Evolutionary conservation across 441 rosid genomes (phyloP).

Genomic region (Dalechampia spathulata): DNA sequence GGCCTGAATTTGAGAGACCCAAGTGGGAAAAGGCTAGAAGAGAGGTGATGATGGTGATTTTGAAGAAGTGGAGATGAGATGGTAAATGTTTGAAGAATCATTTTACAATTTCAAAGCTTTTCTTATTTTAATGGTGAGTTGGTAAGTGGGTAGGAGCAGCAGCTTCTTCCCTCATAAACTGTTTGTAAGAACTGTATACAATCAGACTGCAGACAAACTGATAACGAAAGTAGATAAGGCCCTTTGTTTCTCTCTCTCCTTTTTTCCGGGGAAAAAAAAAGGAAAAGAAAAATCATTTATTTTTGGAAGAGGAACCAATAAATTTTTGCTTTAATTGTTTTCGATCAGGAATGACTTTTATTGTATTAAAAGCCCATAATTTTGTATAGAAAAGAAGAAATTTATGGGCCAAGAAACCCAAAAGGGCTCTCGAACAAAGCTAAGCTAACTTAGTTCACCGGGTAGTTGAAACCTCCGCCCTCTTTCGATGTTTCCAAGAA

Average conservation of each 20-base stretch:
- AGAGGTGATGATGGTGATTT: constrained; percentile 9
- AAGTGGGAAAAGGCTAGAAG: constrained; percentile 22
- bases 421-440: too few relatives aligned
- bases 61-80: constrained; percentile 40
- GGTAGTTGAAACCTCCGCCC: constrained; percentile 57
- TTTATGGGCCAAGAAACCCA: too few relatives aligned
- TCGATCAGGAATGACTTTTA: too few relatives aligned
- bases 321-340: too few relatives aligned
- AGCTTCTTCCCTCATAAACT: constrained; percentile 3
- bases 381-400: too few relatives aligned
- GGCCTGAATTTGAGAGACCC: constrained; percentile 27
- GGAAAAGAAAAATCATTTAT: too few relatives aligned
- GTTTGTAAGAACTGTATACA: neutral
- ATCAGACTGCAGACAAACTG: constrained; percentile 13
- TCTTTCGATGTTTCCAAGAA: constrained; percentile 59
- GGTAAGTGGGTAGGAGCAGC: neutral
- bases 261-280: too few relatives aligned
- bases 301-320: too few relatives aligned
- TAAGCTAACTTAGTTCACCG: constrained; percentile 20
- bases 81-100: constrained; percentile 48
- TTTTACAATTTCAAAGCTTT: constrained; percentile 12
- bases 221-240: constrained; percentile 3
- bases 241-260: constrained; percentile 3
- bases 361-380: too few relatives aligned
- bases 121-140: too few relatives aligned